Base-by-base conservation (phyloP, 2,329 filamentous ascomycete species). In the Colletotrichum sp. region DNA sequence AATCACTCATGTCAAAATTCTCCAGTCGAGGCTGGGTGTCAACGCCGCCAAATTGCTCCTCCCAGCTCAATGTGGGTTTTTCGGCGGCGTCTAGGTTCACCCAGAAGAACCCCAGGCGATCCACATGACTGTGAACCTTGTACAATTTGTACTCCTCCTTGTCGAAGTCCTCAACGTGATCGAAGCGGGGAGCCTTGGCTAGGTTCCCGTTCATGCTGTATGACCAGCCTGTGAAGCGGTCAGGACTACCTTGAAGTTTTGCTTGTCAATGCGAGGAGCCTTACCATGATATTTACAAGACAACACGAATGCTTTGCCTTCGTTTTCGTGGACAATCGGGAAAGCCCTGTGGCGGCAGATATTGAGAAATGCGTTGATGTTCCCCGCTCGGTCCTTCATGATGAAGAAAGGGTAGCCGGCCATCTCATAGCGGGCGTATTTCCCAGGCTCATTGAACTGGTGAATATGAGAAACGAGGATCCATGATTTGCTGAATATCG, bases 101-200 rank as follows among this genome's bases (percentile, higher is more conserved):
- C 86, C 87, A 90, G 56, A 89, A 80, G 77, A 89, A 89, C 10
- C 87, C 86, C 39, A 84, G 83, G 34, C 74, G 75, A 77, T 88
- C 88, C 34, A 88, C 79, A 60, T 86, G 85, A 6, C 87, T 82
- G 73, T 89, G 86, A 52, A 89, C 83, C 0, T 83, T 83, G 71
- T 89, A 86, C 0, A 91, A 81, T 18, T 86, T 83, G 76, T 91
- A 79, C 76, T 84, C 80, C n/a, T 78, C 77, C 78, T 85, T 86
- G 71, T 87, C 84, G 70, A 88, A 88, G 48, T 79, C 81, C 4
- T 80, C 72, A 1, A 87, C 79, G 0, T 83, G 81, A 52, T 87
- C 83, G 76, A 86, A 88, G 1, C 83, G 81, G 2, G 86, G 86
- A 1, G 86, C 86, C 68, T 88, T 88, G 61, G 86, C 85, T 1